Evolutionary conservation across 2,329 filamentous ascomycete genomes (phyloP).

Genomic region (Aspergillus sp.): DNA sequence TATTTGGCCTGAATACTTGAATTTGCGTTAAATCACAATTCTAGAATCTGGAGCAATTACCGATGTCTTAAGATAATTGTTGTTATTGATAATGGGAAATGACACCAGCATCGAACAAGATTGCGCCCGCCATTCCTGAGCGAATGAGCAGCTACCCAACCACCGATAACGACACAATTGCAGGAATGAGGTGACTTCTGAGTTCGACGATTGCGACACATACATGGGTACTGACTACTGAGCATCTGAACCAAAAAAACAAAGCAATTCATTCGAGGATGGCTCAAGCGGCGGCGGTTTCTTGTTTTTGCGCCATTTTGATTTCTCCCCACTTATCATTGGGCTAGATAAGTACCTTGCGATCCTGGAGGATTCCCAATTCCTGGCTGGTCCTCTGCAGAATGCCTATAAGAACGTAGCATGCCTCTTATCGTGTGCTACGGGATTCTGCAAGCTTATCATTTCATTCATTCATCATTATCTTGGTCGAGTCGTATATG

Average conservation of each 20-base stretch:
- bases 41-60: too few species aligned
- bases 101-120: not conserved
- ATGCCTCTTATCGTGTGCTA: not conserved
- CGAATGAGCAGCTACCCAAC: not conserved
- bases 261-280: not conserved
- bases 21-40: too few species aligned
- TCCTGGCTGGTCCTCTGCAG: not conserved
- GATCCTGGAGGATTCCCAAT: not conserved
- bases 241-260: too few species aligned
- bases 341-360: conserved; percentile 1
- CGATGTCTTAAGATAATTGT: too few species aligned
- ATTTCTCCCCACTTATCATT: not conserved
- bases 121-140: not conserved
- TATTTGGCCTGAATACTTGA: not conserved
- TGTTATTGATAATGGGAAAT: not conserved
- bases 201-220: not conserved
- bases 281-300: too few species aligned
- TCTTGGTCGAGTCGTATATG: not conserved
- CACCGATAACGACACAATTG: conserved; percentile 5
- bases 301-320: not conserved
- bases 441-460: conserved; percentile 7
- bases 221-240: too few species aligned
- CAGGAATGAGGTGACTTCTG: conserved; percentile 4
- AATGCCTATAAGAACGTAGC: not conserved
- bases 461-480: not conserved